A percentile compares a stretch with the other conserved stretches of the same genome.
Conservation (phyloP, 371 early-diverging fungal genomes). For the Rhizopus sp. region DNA sequence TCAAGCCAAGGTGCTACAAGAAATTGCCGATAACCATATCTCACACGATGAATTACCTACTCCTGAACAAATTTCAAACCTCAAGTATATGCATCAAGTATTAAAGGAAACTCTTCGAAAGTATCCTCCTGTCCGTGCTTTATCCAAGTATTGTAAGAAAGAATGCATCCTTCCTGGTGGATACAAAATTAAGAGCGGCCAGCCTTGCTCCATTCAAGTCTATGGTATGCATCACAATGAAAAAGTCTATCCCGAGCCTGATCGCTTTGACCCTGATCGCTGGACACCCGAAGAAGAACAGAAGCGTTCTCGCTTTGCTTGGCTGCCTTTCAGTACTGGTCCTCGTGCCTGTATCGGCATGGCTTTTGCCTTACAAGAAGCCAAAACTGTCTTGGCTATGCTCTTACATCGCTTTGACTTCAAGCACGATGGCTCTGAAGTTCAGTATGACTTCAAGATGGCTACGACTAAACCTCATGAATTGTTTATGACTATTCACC, state of each 20-base stretch:
- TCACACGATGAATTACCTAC: conserved; percentile 41
- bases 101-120: conserved; percentile 59
- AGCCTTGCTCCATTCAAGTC: conserved; percentile 24
- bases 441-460: conserved; percentile 32
- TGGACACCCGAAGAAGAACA: conserved; percentile 57
- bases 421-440: conserved; percentile 39
- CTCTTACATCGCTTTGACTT: conserved; percentile 44
- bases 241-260: conserved; percentile 48
- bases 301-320: conserved; percentile 52
- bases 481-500: conserved; percentile 37
- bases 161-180: conserved; percentile 56
- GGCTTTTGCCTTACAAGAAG: conserved; percentile 62
- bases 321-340: conserved; percentile 60
- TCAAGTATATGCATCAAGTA: conserved; percentile 47
- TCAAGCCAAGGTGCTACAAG: conserved; percentile 47
- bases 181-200: conserved; percentile 31
- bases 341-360: conserved; percentile 52
- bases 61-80: conserved; percentile 41
- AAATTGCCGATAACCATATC: conserved; percentile 52
- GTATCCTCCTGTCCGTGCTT: conserved; percentile 49
- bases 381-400: conserved; percentile 58
- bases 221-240: conserved; percentile 50
- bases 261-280: conserved; percentile 57
- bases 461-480: conserved; percentile 45
- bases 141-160: conserved; percentile 52